These are phyloP conservation scores for Taxawa tesnikishii DNA, from an alignment of 2,329 filamentous ascomycete species.

Conservation along the genomic window DNA sequence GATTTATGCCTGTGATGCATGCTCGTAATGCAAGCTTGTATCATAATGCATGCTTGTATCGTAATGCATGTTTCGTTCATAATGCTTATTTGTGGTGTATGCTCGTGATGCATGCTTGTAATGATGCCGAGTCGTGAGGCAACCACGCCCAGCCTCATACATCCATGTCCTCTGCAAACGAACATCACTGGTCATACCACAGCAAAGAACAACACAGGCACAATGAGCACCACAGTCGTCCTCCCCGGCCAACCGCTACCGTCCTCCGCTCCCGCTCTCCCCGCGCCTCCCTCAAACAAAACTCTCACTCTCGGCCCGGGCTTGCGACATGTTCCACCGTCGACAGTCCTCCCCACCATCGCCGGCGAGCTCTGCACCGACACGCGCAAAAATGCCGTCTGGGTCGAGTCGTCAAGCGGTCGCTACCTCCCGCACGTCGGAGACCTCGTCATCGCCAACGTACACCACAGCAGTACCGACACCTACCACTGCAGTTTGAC, in stretches of 20 bases:
- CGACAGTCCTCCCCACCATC: conserved; percentile 56
- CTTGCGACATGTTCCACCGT: conserved; percentile 68
- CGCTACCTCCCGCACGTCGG: conserved; percentile 69
- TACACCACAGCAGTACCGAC: conserved; percentile 64
- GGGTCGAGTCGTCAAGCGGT: conserved; percentile 60
- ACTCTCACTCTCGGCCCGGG: conserved; percentile 75
- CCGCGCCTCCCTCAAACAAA: conserved; percentile 51
- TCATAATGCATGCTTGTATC: no score
- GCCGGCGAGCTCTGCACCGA: conserved; percentile 57
- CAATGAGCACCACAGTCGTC: no score
- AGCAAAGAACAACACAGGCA: no score
- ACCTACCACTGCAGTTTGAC: conserved; percentile 70
- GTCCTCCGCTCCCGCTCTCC: conserved; percentile 45
- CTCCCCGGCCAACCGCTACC: conserved; percentile 74
- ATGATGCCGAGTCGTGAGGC: no score
- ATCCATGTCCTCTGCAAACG: no score
- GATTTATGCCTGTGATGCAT: no score
- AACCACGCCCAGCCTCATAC: no score
- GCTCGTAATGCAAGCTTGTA: no score
- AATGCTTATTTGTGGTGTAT: no score
- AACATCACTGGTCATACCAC: no score
- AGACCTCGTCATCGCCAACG: conserved; percentile 79
- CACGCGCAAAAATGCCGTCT: conserved; percentile 62
- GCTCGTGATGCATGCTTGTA: no score
- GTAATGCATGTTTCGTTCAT: no score